Percentiles rank a stretch among this genome's conserved stretches.
These are phyloP conservation scores for Stenocarpella maydis DNA, from an alignment of 2,329 filamentous ascomycete species.

Conservation along the genomic window DNA sequence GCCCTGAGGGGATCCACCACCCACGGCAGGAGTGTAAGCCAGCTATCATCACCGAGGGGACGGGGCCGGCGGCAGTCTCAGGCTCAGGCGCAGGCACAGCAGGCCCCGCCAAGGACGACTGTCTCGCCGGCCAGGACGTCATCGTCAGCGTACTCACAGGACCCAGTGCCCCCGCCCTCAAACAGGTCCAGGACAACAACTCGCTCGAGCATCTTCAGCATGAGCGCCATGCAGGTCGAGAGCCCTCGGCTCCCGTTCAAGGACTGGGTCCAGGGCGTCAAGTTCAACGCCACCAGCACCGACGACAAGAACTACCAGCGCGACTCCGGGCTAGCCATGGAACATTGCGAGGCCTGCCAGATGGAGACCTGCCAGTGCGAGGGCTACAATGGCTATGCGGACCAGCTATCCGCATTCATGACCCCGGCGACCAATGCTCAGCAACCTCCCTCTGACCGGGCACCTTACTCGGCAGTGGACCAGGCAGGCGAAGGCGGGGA, in stretches of 20 bases:
- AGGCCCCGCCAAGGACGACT: slow-evolving; percentile 17
- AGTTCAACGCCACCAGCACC: slow-evolving; percentile 18
- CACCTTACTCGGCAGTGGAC: background rate
- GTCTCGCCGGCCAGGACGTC: slow-evolving; percentile 25
- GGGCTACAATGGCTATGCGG: slow-evolving; percentile 32
- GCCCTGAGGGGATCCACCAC: background rate
- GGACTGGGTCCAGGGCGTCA: slow-evolving; percentile 34
- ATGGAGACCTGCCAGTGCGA: slow-evolving; percentile 31
- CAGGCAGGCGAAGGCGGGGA: slow-evolving; percentile 17
- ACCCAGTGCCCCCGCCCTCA: background rate
- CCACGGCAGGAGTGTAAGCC: slow-evolving; percentile 11
- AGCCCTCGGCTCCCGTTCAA: slow-evolving; percentile 34
- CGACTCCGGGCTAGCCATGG: slow-evolving; percentile 32
- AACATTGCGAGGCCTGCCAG: slow-evolving; percentile 31
- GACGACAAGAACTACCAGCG: slow-evolving; percentile 17
- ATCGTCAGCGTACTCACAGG: slow-evolving; percentile 32
- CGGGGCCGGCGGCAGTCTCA: slow-evolving; percentile 18
- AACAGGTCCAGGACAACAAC: slow-evolving; percentile 15
- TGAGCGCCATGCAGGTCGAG: slow-evolving; percentile 29
- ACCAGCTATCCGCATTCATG: slow-evolving; percentile 34
- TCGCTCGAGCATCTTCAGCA: slow-evolving; percentile 32
- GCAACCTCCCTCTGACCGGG: background rate
- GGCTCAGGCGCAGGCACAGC: slow-evolving; percentile 1
- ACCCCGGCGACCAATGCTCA: slow-evolving; percentile 15
- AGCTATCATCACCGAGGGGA: slow-evolving; percentile 14